A percentile compares a stretch with the other conserved stretches of the same genome.
Evolutionary conservation across 2,329 filamentous ascomycete species (phyloP).

Genomic region (Alternaria sp.): DNA sequence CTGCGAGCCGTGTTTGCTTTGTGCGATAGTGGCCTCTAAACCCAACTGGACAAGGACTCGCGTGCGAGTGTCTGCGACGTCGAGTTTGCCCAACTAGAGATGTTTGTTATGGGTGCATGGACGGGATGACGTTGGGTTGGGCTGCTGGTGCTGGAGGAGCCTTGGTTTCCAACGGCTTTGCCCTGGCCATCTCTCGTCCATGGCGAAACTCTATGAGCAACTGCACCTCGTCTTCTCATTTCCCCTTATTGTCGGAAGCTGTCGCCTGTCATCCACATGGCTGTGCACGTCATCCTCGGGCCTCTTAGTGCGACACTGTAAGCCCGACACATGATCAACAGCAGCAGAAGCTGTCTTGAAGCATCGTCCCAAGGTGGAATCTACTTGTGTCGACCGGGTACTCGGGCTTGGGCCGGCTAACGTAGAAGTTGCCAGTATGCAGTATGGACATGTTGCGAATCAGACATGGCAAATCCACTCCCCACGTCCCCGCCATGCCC

Average conservation of each 20-base stretch:
- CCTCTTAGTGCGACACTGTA: background rate
- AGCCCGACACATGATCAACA: background rate
- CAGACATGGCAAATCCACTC: background rate
- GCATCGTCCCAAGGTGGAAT: background rate
- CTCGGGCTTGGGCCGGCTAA: conserved; percentile 1
- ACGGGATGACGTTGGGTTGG: conserved; percentile 25
- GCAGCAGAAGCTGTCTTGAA: background rate
- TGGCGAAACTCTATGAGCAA: background rate
- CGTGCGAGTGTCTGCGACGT: conserved; percentile 11
- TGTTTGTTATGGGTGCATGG: conserved; percentile 7
- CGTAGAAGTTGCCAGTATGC: background rate
- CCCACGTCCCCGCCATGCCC: conserved; percentile 1
- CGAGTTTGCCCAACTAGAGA: conserved; percentile 1
- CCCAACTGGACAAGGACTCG: conserved; percentile 1
- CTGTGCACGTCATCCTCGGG: background rate
- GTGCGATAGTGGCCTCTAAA: conserved; percentile 3
- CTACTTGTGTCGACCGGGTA: background rate
- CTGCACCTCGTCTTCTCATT: background rate
- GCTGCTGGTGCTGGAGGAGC: conserved; percentile 13
- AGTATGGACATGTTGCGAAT: background rate
- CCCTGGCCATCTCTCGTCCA: background rate
- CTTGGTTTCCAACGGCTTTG: background rate
- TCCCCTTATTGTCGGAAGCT: background rate
- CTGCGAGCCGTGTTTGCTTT: conserved; percentile 9
- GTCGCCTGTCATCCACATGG: background rate